Evolutionary conservation across 805 yeast genomes (phyloP), one percentile per base, ranked within the genome.

Genomic region (Pichia insulana): DNA sequence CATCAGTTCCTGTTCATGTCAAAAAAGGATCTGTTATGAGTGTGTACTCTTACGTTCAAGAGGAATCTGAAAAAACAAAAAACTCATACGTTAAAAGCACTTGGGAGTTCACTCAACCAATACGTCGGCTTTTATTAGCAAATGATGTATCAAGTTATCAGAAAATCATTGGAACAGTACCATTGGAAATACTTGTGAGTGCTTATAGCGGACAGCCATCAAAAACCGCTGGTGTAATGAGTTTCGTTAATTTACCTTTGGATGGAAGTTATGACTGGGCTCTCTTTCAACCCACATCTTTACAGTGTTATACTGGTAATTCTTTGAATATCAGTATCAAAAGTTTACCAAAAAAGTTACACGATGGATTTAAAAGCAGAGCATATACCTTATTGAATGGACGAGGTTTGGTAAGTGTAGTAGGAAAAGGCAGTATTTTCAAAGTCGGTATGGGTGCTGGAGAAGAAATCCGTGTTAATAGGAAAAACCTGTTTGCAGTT

Each of bases 221-320:
- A 10, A 42, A 22, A 13, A 31, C 39, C 5, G 36, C 48, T 34
- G 41, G 52, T 44, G 36, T 59, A 16, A 68, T 64, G 37, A 62
- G 78, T 3, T 69, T 75, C 47, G 69, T 68, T 9, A 63, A 59
- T 34, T 44, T 80, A 20, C 46, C 62, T 3, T 53, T 80, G 44
- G 83, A 80, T 48, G 87, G 87, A 2, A 62, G 73, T 1, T 56
- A 57, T 16, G 87, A 80, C 51, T 80, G 83, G 83, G 82, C 80
- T 1, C 43, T 80, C 3, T 63, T 80, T 36, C 64, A 71, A 34
- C 60, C 65, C 1, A 55, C 63, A 13, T 65, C 78, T 0, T 53
- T 80, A 18, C 76, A 76, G 37, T 71, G 69, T 1, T 76, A 68
- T 48, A 56, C 72, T 7, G 86, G 85, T 1, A 62, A 69, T n/a